phyloP scores from a whole-genome alignment of 1,139 yeast genomes.

The Debaryomyces subglobosus region DNA sequence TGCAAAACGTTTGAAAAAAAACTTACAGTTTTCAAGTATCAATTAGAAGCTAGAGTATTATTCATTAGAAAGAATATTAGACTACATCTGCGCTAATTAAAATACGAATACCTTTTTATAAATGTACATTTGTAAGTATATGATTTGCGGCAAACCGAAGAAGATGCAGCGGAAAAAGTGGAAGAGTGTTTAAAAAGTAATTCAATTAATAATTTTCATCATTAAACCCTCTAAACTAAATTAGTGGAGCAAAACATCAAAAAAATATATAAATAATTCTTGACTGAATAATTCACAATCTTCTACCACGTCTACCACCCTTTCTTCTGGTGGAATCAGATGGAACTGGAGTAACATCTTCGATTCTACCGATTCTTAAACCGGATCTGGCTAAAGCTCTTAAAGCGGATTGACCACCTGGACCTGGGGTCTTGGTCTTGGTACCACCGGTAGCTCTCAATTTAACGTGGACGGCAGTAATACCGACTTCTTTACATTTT shows the following conservation, averaged over 20 bases:
- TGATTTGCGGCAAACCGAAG: conserved; percentile 10
- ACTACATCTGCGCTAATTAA: neutral
- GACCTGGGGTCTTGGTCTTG: conserved; percentile 99
- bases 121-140: conserved; percentile 16
- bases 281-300: conserved; percentile 64
- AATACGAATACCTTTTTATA: conserved; percentile 10
- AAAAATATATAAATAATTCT: conserved; percentile 7
- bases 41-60: neutral
- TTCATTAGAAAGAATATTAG: neutral
- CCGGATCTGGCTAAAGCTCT: conserved; percentile 99
- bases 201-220: conserved; percentile 7
- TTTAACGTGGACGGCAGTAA: conserved; percentile 99
- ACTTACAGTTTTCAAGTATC: neutral
- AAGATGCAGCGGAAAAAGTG: conserved; percentile 8
- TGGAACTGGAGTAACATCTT: conserved; percentile 99
- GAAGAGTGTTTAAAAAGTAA: conserved; percentile 7
- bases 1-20: neutral
- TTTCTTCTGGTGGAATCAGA: conserved; percentile 99
- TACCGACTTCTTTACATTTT: conserved; percentile 99
- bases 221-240: conserved; percentile 9
- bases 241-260: conserved; percentile 9
- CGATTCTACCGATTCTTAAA: conserved; percentile 99
- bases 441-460: conserved; percentile 99
- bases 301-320: conserved; percentile 99
- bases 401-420: conserved; percentile 99